Evolutionary conservation across 192 early-diverging fungal species (phyloP).

Genomic region (Coemansia furcata): DNA sequence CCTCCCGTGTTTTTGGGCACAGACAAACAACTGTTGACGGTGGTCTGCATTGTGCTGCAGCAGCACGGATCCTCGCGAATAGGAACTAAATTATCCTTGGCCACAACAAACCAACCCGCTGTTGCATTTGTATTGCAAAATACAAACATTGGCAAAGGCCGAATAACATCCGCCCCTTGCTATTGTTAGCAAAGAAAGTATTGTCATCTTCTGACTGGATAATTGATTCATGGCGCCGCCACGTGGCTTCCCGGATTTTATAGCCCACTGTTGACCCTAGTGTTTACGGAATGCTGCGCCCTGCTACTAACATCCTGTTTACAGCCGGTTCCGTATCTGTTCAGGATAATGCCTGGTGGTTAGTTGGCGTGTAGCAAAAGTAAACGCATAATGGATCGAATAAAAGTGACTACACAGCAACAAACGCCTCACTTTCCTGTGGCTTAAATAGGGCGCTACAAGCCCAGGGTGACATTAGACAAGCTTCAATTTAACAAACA

Average conservation of each 20-base stretch:
- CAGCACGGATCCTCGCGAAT: not conserved
- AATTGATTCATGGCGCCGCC: not conserved
- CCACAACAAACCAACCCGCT: not conserved
- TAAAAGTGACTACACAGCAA: not conserved
- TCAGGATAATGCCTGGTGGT: not conserved
- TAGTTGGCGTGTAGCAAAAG: not conserved
- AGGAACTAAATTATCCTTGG: not conserved
- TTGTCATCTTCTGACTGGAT: not conserved
- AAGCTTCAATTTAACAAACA: not conserved
- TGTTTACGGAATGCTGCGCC: not conserved
- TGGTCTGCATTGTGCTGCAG: not conserved
- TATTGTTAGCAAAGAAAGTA: not conserved
- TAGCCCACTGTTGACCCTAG: not conserved
- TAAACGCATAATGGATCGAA: not conserved
- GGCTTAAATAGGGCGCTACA: not conserved
- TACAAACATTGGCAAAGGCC: not conserved
- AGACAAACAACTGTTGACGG: not conserved
- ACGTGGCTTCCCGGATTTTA: not conserved
- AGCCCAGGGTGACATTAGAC: not conserved
- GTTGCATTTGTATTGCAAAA: not conserved
- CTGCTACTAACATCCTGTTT: not conserved
- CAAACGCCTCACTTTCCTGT: not conserved
- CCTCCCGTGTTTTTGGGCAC: not conserved
- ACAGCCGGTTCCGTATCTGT: not conserved
- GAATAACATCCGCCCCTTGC: not conserved